Conservation (phyloP, 768 basidiomycete genomes). For the Cystofilobasidium macerans region DNA sequence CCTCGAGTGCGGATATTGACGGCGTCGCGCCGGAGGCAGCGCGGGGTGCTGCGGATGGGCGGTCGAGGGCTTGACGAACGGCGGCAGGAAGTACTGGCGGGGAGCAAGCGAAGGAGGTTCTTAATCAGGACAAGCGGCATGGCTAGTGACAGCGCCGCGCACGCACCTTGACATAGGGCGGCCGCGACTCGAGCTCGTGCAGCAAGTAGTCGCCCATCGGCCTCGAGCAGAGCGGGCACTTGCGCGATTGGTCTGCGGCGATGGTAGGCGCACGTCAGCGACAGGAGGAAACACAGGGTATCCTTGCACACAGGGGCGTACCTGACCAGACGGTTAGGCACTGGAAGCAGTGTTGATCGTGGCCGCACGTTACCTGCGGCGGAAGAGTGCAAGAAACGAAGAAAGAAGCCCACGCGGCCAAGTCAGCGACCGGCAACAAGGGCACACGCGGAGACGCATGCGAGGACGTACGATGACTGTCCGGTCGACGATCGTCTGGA, state of each 20-base stretch:
- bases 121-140: conserved; percentile 46
- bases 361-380: conserved; percentile 52
- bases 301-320: conserved; percentile 40
- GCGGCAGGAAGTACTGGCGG: conserved; percentile 33
- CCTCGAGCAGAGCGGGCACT: conserved; percentile 31
- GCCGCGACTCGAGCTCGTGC: conserved; percentile 42
- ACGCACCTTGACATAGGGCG: conserved; percentile 24
- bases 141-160: no score
- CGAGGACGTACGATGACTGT: conserved; percentile 53
- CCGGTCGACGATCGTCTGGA: conserved; percentile 63
- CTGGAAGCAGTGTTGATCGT: conserved; percentile 80
- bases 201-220: conserved; percentile 54
- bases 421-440: background rate
- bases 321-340: conserved; percentile 79
- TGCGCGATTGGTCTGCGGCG: conserved; percentile 33
- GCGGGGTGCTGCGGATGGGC: conserved; percentile 28
- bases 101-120: conserved; percentile 61
- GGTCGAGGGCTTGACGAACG: conserved; percentile 37
- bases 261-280: conserved; percentile 29
- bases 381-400: background rate
- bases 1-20: conserved; percentile 36
- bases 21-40: conserved; percentile 20
- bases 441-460: background rate
- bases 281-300: conserved; percentile 35
- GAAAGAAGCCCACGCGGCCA: background rate